Conservation (phyloP, 2,329 filamentous ascomycete species). For the Lecanicillium sp. region DNA sequence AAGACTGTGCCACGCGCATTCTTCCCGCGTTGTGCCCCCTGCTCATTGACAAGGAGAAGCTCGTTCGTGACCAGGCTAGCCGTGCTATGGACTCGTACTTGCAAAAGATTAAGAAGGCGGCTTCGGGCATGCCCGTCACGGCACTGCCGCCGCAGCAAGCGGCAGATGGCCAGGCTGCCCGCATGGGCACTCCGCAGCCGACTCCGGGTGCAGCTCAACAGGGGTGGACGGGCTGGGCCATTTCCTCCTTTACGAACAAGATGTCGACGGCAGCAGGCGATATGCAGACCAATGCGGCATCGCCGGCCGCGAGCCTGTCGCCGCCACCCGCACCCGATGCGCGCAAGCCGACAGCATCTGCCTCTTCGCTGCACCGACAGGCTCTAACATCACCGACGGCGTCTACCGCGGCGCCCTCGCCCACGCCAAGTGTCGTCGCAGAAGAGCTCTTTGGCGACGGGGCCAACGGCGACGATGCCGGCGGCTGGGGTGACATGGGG, state of each 20-base stretch:
- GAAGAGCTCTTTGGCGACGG: slow-evolving; percentile 50
- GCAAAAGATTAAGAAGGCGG: slow-evolving; percentile 73
- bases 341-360: slow-evolving; percentile 42
- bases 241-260: slow-evolving; percentile 97
- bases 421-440: slow-evolving; percentile 36
- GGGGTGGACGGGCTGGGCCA: slow-evolving; percentile 90
- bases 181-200: slow-evolving; percentile 73
- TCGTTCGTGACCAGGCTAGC: slow-evolving; percentile 84
- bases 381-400: slow-evolving; percentile 47
- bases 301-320: slow-evolving; percentile 36
- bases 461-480: slow-evolving; percentile 56
- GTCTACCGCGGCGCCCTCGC: slow-evolving; percentile 43
- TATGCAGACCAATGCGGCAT: slow-evolving; percentile 57
- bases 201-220: slow-evolving; percentile 45
- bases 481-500: slow-evolving; percentile 71
- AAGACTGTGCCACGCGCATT: slow-evolving; percentile 80
- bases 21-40: slow-evolving; percentile 78
- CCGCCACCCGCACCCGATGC: slow-evolving; percentile 33
- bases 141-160: slow-evolving; percentile 61
- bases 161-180: slow-evolving; percentile 50
- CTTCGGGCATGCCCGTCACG: slow-evolving; percentile 72
- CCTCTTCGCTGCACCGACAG: slow-evolving; percentile 56
- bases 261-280: slow-evolving; percentile 77
- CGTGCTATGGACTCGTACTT: slow-evolving; percentile 87
- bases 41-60: slow-evolving; percentile 90